Conservation (phyloP, 2,329 filamentous ascomycete species). For the Trichoderma harzianum region DNA sequence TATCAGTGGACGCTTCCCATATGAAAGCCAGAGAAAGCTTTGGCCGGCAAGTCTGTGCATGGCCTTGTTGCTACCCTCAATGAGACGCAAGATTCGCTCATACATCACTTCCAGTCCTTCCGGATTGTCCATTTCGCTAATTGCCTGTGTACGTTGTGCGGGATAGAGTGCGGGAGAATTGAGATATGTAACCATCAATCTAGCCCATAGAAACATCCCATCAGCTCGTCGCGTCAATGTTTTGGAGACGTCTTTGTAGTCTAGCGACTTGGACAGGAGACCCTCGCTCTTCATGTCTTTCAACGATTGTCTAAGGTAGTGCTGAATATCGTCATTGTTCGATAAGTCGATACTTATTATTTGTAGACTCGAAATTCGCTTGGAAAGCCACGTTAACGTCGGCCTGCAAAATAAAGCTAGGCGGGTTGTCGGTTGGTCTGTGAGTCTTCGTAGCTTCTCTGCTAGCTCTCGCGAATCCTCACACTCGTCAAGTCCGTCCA, state of each 20-base stretch:
- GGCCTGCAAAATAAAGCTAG: background rate
- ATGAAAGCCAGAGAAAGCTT: background rate
- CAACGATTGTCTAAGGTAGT: background rate
- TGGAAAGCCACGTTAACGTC: background rate
- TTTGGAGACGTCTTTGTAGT: background rate
- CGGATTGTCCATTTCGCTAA: background rate
- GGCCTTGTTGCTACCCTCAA: background rate
- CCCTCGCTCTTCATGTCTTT: background rate
- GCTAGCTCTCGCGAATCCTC: background rate
- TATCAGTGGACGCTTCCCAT: background rate
- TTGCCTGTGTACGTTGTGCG: background rate
- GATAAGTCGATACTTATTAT: background rate
- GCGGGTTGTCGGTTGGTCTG: background rate
- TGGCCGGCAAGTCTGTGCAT: background rate
- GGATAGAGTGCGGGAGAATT: background rate
- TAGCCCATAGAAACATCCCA: background rate
- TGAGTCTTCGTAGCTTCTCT: background rate
- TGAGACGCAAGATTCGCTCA: background rate
- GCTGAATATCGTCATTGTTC: background rate
- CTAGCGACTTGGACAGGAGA: background rate
- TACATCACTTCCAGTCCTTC: background rate
- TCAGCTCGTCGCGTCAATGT: background rate
- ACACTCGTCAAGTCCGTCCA: background rate
- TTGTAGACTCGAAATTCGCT: background rate
- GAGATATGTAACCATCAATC: background rate